A percentile compares a stretch with the other conserved stretches of the same genome.
Evolutionary conservation across 148 eudicot species (phyloP).

Genomic region (Arbutus unedo): DNA sequence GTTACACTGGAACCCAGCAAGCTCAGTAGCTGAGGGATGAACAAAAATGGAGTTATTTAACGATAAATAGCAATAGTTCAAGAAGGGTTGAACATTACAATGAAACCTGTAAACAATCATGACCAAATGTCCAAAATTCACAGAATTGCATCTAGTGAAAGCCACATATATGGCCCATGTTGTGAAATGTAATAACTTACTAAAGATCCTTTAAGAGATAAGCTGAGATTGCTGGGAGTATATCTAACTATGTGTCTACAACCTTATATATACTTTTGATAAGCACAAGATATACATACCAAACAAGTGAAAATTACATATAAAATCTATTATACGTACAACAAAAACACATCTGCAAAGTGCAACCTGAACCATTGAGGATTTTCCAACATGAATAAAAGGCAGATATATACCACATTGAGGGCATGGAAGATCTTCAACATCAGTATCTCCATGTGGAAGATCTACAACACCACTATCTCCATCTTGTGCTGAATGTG

Average conservation of each 20-base stretch:
- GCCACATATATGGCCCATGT: neutral
- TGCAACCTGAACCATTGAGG: neutral
- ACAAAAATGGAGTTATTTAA: neutral
- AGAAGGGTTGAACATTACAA: neutral
- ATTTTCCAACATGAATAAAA: neutral
- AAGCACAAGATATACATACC: neutral
- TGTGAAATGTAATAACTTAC: neutral
- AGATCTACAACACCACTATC: constrained; percentile 39
- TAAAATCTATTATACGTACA: neutral
- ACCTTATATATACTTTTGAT: no score
- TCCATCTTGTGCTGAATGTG: constrained; percentile 34
- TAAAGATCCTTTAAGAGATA: neutral
- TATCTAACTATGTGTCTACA: neutral
- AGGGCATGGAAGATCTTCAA: constrained; percentile 52
- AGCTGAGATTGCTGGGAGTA: neutral
- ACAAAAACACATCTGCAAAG: neutral
- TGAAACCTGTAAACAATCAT: neutral
- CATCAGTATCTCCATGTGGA: constrained; percentile 34
- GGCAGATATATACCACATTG: constrained; percentile 70
- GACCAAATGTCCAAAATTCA: neutral
- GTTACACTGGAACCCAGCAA: constrained; percentile 67
- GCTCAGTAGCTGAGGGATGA: constrained; percentile 42
- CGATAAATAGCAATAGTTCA: neutral
- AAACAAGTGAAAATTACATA: neutral
- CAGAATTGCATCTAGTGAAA: neutral